phyloP scores from a whole-genome alignment of 2,329 filamentous ascomycete species.

The Myriosclerotinia duriaeana region DNA sequence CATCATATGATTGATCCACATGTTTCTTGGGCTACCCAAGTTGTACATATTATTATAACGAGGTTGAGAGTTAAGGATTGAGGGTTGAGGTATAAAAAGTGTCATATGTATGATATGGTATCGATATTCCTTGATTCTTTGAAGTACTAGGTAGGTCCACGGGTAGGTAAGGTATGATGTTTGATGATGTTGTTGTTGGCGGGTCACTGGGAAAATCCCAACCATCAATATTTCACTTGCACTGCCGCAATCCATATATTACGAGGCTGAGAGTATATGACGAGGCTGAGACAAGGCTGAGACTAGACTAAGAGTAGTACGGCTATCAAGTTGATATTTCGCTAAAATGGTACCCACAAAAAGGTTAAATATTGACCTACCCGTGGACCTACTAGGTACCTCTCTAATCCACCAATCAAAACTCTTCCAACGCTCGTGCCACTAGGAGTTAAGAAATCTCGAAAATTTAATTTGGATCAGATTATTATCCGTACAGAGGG shows the following conservation, averaged over 20 bases:
- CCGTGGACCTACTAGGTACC: too few relatives aligned
- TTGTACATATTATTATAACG: too few relatives aligned
- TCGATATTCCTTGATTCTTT: too few relatives aligned
- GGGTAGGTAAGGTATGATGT: too few relatives aligned
- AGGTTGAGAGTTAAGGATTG: too few relatives aligned
- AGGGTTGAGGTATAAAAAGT: too few relatives aligned
- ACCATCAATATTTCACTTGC: not conserved
- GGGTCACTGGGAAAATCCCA: not conserved
- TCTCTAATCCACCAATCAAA: conserved; percentile 8
- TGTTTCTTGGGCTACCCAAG: conserved; percentile 1
- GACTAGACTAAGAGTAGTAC: too few relatives aligned
- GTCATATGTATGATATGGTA: too few relatives aligned
- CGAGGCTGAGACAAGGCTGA: not conserved
- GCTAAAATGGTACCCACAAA: not conserved
- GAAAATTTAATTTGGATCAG: conserved; percentile 22
- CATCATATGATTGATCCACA: conserved; percentile 21
- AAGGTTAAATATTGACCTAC: too few relatives aligned
- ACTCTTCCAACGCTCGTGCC: conserved; percentile 14
- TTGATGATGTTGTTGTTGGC: not conserved
- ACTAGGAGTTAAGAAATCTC: conserved; percentile 19
- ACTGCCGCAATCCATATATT: not conserved
- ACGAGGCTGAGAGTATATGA: too few relatives aligned
- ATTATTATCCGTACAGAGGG: conserved; percentile 3
- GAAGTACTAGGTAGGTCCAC: too few relatives aligned
- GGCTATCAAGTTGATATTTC: not conserved